A percentile compares a stretch with the other conserved stretches of the same genome.
phyloP scores from a whole-genome alignment of 2,329 filamentous ascomycete genomes.

The Pestalotiopsis sp. region DNA sequence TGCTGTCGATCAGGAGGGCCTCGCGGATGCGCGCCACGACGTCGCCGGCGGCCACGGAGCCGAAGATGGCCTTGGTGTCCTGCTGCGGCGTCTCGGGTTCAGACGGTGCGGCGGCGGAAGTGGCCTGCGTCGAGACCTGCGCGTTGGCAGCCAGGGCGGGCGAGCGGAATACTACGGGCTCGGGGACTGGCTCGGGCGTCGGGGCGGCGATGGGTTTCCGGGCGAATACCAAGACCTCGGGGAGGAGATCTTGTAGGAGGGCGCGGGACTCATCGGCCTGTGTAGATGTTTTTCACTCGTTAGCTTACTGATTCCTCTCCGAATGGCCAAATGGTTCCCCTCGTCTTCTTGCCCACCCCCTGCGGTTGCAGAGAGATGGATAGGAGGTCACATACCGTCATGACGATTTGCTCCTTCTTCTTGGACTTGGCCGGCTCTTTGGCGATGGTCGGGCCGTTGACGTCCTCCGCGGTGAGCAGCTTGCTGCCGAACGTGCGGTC shows the following conservation, averaged over 20 bases:
- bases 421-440: conserved; percentile 18
- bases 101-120: conserved; percentile 7
- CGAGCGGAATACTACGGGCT: conserved; percentile 24
- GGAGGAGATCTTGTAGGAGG: conserved; percentile 38
- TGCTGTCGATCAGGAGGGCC: conserved; percentile 32
- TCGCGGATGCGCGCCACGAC: conserved; percentile 37
- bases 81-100: conserved; percentile 12
- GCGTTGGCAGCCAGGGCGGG: conserved; percentile 30
- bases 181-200: conserved; percentile 18
- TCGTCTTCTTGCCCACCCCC: not conserved
- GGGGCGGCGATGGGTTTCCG: conserved; percentile 36
- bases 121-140: conserved; percentile 13
- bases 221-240: conserved; percentile 38
- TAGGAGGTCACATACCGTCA: conserved; percentile 24
- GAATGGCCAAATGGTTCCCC: conserved; percentile 5
- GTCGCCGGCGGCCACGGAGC: conserved; percentile 43
- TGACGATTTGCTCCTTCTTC: conserved; percentile 26
- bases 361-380: too few species aligned
- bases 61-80: conserved; percentile 37
- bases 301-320: conserved; percentile 12
- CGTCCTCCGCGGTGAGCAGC: conserved; percentile 19
- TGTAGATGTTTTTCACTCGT: not conserved
- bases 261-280: conserved; percentile 38
- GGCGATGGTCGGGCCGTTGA: conserved; percentile 12
- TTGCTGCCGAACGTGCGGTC: conserved; percentile 33